Percentiles rank a stretch among this genome's conserved stretches.
Conservation (phyloP, 805 yeast genomes). For the Grigorovia transvaalensis region DNA sequence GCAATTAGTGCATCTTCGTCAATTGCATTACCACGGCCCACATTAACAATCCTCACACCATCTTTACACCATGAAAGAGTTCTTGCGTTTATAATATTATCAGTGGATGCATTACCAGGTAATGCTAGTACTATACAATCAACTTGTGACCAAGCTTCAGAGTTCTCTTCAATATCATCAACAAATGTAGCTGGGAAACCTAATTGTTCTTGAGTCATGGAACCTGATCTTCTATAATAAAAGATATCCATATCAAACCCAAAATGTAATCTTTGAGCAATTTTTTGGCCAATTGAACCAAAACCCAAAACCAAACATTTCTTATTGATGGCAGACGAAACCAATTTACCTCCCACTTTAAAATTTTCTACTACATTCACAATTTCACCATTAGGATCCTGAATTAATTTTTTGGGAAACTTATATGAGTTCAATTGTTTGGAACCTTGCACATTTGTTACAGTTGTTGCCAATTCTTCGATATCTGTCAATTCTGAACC, state of each 20-base stretch:
- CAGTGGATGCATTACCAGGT: conserved; percentile 53
- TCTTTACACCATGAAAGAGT: conserved; percentile 38
- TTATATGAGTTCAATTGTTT: conserved; percentile 9
- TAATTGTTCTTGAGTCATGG: conserved; percentile 30
- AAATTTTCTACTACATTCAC: conserved; percentile 34
- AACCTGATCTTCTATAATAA: conserved; percentile 46
- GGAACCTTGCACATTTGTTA: conserved; percentile 1
- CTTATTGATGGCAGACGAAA: conserved; percentile 47
- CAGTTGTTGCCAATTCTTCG: neutral
- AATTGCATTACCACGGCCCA: conserved; percentile 65
- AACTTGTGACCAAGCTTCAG: conserved; percentile 29
- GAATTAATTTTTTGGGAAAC: conserved; percentile 2
- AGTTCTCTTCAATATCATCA: conserved; percentile 32
- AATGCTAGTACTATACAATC: conserved; percentile 58
- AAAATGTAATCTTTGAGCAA: conserved; percentile 45
- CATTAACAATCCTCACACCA: conserved; percentile 57
- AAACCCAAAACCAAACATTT: conserved; percentile 60
- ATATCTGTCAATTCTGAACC: conserved; percentile 19
- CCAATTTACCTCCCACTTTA: conserved; percentile 35
- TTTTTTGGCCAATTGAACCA: conserved; percentile 61
- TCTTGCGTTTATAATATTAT: conserved; percentile 40
- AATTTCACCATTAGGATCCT: neutral
- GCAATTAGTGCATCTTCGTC: conserved; percentile 55
- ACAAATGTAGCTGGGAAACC: conserved; percentile 39
- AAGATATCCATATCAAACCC: conserved; percentile 52